A percentile compares a stretch with the other conserved stretches of the same genome.
Evolutionary conservation across 179 eudicot genomes (phyloP).

Genomic region (Nepenthes alata): DNA sequence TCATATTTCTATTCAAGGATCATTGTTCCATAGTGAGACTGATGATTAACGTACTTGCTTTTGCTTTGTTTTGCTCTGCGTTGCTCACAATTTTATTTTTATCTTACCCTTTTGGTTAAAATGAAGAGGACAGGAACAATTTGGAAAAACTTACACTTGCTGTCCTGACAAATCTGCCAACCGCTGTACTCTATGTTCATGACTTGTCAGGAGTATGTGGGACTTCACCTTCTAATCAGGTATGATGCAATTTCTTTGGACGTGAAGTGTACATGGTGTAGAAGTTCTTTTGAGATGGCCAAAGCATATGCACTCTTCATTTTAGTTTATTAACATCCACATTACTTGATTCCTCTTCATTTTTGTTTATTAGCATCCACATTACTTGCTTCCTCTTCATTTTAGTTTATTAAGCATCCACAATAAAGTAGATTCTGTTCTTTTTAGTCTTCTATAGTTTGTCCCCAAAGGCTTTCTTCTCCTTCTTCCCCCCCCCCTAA

Average conservation of each 20-base stretch:
- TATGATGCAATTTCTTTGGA: conserved; percentile 8
- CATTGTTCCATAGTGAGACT: not conserved
- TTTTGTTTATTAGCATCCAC: too few species aligned
- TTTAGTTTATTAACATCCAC: too few species aligned
- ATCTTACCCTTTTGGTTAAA: conserved; percentile 3
- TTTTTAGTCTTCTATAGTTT: too few species aligned
- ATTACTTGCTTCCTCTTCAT: too few species aligned
- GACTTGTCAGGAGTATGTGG: conserved; percentile 98
- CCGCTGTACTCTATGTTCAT: conserved; percentile 91
- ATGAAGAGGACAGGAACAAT: conserved; percentile 86
- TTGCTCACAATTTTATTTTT: not conserved
- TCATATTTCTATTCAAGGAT: not conserved
- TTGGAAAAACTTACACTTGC: conserved; percentile 94
- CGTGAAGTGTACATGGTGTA: too few species aligned
- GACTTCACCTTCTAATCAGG: conserved; percentile 85
- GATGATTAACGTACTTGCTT: not conserved
- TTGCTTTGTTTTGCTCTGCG: not conserved
- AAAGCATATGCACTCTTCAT: too few species aligned
- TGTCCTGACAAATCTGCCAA: conserved; percentile 89
- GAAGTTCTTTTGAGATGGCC: too few species aligned
- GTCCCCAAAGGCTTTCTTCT: too few species aligned
- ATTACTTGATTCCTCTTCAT: too few species aligned
- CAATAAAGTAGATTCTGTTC: not conserved
- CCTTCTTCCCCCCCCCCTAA: too few species aligned
- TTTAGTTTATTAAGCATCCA: too few species aligned